Evolutionary conservation across 2,329 filamentous ascomycete genomes (phyloP).

Genomic region (Kalaharituber pfeilii): DNA sequence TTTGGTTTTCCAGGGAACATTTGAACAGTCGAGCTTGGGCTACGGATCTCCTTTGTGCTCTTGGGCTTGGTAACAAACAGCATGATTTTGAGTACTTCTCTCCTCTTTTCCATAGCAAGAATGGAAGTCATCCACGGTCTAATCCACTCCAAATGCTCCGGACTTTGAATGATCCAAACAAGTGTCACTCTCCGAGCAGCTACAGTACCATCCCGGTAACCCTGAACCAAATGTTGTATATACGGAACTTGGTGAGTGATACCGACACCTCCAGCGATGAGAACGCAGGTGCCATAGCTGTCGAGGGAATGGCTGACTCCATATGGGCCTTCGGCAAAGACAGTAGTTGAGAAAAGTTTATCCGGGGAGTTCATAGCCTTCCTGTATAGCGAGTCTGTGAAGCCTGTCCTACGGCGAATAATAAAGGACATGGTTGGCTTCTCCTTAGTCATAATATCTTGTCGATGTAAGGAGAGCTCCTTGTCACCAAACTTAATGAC

Average conservation of each 20-base stretch:
- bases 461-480: slow-evolving; percentile 41
- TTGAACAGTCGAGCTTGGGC: slow-evolving; percentile 57
- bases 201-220: slow-evolving; percentile 50
- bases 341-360: slow-evolving; percentile 44
- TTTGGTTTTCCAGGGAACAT: slow-evolving; percentile 81
- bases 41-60: slow-evolving; percentile 67
- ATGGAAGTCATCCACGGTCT: slow-evolving; percentile 44
- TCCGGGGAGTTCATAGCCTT: slow-evolving; percentile 45
- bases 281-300: slow-evolving; percentile 60
- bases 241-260: slow-evolving; percentile 66
- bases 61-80: slow-evolving; percentile 82
- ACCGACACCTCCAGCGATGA: slow-evolving; percentile 65
- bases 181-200: slow-evolving; percentile 55
- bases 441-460: slow-evolving; percentile 41
- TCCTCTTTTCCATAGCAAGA: slow-evolving; percentile 59
- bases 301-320: slow-evolving; percentile 52
- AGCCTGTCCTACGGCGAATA: slow-evolving; percentile 54
- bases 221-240: slow-evolving; percentile 52
- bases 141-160: slow-evolving; percentile 27
- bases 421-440: slow-evolving; percentile 54
- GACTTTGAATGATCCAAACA: slow-evolving; percentile 63
- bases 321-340: slow-evolving; percentile 60
- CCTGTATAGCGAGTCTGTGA: slow-evolving; percentile 53
- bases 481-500: slow-evolving; percentile 31
- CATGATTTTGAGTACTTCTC: slow-evolving; percentile 69